Percentiles rank a stretch among this genome's conserved stretches.
Evolutionary conservation across 2,329 filamentous ascomycete species (phyloP).

Genomic region (Fusarium poae): DNA sequence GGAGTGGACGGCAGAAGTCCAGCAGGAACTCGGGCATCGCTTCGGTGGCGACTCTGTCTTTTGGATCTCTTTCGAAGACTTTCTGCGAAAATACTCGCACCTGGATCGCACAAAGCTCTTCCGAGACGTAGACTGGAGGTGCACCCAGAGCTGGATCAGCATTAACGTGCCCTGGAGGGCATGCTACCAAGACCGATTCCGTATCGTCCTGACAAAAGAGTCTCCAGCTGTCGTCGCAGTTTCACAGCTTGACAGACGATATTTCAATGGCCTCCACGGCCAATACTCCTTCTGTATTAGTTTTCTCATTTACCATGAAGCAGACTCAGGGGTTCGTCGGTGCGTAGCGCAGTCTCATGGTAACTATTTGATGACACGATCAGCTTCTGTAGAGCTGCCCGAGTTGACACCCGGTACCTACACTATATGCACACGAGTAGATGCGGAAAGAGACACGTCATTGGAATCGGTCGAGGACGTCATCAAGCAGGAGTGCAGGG

Average conservation of each 20-base stretch:
- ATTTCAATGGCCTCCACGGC: conserved; percentile 4
- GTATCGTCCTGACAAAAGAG: conserved; percentile 2
- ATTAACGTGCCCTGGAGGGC: conserved; percentile 4
- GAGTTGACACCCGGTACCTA: neutral
- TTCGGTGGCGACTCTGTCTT: too few relatives aligned
- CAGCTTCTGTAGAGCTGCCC: neutral
- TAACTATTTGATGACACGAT: neutral
- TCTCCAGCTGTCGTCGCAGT: conserved; percentile 1
- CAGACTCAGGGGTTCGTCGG: neutral
- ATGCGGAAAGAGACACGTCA: neutral
- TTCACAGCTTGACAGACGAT: conserved; percentile 6
- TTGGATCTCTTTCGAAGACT: too few relatives aligned
- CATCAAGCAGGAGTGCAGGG: too few relatives aligned
- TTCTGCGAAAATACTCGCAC: conserved; percentile 5
- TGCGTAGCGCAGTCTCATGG: neutral
- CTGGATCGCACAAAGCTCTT: conserved; percentile 7
- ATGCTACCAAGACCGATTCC: conserved; percentile 1
- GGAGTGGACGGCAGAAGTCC: too few relatives aligned
- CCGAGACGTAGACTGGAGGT: neutral
- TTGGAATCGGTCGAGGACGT: neutral
- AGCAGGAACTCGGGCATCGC: too few relatives aligned
- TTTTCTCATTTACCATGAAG: neutral
- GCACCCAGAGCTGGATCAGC: conserved; percentile 8
- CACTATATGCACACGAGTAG: neutral
- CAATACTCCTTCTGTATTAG: neutral